These are phyloP conservation scores for Suillus subaureus DNA, from an alignment of 768 basidiomycete species.

Conservation along the genomic window DNA sequence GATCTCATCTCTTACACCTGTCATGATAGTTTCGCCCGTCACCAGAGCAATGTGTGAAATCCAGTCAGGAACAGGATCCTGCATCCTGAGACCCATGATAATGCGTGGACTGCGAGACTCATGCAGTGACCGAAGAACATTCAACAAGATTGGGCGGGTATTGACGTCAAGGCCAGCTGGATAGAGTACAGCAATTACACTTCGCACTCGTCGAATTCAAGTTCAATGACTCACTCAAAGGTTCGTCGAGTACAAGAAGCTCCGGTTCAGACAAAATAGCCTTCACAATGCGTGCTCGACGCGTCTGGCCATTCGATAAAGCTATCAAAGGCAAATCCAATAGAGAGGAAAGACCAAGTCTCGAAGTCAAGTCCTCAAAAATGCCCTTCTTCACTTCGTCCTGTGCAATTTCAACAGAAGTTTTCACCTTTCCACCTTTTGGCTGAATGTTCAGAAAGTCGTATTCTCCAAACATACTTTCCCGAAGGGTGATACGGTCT, in stretches of 20 bases:
- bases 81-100: slow-evolving; percentile 65
- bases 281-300: slow-evolving; percentile 80
- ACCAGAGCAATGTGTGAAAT: slow-evolving; percentile 68
- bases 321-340: slow-evolving; percentile 86
- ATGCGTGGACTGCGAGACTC: slow-evolving; percentile 52
- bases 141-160: slow-evolving; percentile 56
- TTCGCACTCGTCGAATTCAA: neutral
- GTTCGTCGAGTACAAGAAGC: slow-evolving; percentile 90
- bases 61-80: slow-evolving; percentile 75
- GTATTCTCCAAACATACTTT: slow-evolving; percentile 65
- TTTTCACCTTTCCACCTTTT: slow-evolving; percentile 21
- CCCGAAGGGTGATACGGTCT: slow-evolving; percentile 73
- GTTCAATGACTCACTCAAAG: slow-evolving; percentile 61
- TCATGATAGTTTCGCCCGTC: slow-evolving; percentile 46
- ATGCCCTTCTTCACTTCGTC: slow-evolving; percentile 32
- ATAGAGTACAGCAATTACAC: slow-evolving; percentile 1
- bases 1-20: slow-evolving; percentile 54
- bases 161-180: slow-evolving; percentile 79
- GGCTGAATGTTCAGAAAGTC: slow-evolving; percentile 36
- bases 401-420: slow-evolving; percentile 24
- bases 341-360: slow-evolving; percentile 59
- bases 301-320: slow-evolving; percentile 89
- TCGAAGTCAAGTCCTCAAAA: slow-evolving; percentile 55
- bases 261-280: slow-evolving; percentile 72
- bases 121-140: slow-evolving; percentile 59